Evolutionary conservation across 2,329 filamentous ascomycete genomes (phyloP).

Genomic region (Xylaria sp.): DNA sequence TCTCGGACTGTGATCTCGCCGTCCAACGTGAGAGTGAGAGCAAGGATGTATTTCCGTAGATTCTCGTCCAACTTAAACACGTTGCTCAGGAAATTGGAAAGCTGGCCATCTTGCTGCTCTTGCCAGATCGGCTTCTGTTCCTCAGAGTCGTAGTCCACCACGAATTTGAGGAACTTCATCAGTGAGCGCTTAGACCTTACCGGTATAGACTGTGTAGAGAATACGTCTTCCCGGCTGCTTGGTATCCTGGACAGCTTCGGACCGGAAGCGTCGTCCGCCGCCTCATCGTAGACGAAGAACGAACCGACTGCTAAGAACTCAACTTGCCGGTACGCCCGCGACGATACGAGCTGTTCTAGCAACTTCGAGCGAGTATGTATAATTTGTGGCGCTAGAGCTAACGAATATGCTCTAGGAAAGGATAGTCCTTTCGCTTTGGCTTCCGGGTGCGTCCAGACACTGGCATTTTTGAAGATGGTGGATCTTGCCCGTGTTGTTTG

Average conservation of each 20-base stretch:
- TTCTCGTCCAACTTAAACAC: conserved; percentile 70
- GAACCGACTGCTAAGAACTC: conserved; percentile 93
- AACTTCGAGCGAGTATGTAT: conserved; percentile 83
- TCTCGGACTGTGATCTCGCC: conserved; percentile 63
- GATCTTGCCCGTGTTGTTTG: not conserved
- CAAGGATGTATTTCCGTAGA: conserved; percentile 63
- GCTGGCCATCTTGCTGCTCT: conserved; percentile 53
- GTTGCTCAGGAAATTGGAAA: conserved; percentile 61
- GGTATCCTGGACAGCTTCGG: conserved; percentile 70
- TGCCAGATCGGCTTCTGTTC: conserved; percentile 61
- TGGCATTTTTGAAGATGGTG: conserved; percentile 42
- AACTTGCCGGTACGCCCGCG: conserved; percentile 82
- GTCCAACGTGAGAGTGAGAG: conserved; percentile 75
- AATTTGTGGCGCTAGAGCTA: conserved; percentile 83
- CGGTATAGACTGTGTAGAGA: conserved; percentile 74
- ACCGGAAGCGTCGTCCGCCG: conserved; percentile 29
- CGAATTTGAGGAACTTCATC: conserved; percentile 94
- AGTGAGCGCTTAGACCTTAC: conserved; percentile 80
- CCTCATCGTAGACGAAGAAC: conserved; percentile 75
- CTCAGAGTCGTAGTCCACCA: conserved; percentile 69
- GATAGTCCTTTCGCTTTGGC: conserved; percentile 50
- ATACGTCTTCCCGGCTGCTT: conserved; percentile 89
- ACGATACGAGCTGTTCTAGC: conserved; percentile 81
- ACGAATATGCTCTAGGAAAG: conserved; percentile 74
- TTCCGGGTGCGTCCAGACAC: conserved; percentile 41